Evolutionary conservation across 2,329 filamentous ascomycete genomes (phyloP).

Genomic region (Drechslerella stenobrocha): DNA sequence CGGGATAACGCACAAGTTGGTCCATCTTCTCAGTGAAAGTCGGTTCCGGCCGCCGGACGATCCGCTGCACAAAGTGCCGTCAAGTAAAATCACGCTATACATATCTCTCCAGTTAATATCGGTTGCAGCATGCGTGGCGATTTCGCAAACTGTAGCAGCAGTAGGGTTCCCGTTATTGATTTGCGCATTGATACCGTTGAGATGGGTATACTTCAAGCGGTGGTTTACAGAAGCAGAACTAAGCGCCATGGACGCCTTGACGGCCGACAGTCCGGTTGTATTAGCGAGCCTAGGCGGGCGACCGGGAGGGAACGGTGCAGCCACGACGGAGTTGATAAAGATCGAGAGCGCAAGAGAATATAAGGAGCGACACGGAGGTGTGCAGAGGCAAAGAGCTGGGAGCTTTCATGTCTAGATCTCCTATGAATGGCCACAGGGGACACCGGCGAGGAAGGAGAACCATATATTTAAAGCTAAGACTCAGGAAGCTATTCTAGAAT

Average conservation of each 20-base stretch:
- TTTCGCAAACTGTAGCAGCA: constrained; percentile 65
- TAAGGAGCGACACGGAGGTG: constrained; percentile 36
- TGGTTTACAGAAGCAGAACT: constrained; percentile 57
- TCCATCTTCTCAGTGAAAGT: constrained; percentile 70
- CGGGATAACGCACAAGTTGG: constrained; percentile 73
- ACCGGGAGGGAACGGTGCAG: constrained; percentile 35
- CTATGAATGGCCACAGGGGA: too few species aligned
- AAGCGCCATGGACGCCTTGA: constrained; percentile 41
- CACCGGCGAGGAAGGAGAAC: too few species aligned
- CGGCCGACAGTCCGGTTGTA: constrained; percentile 42
- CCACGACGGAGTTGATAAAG: constrained; percentile 15
- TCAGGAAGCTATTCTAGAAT: too few species aligned
- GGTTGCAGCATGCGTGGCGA: constrained; percentile 62
- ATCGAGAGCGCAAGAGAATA: constrained; percentile 40
- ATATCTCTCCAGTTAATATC: constrained; percentile 61
- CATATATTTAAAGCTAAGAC: too few species aligned
- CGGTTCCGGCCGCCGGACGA: constrained; percentile 65
- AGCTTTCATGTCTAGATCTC: constrained; percentile 42
- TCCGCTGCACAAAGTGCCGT: constrained; percentile 65
- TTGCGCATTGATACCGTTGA: constrained; percentile 62
- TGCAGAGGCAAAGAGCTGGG: constrained; percentile 38
- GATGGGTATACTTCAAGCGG: constrained; percentile 60
- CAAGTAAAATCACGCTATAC: constrained; percentile 61
- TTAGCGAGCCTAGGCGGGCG: constrained; percentile 39
- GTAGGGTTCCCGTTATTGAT: constrained; percentile 66